Evolutionary conservation across 2,329 filamentous ascomycete genomes (phyloP), one percentile per base, ranked within the genome.

Genomic region (Pseudogymnoascus sp.): DNA sequence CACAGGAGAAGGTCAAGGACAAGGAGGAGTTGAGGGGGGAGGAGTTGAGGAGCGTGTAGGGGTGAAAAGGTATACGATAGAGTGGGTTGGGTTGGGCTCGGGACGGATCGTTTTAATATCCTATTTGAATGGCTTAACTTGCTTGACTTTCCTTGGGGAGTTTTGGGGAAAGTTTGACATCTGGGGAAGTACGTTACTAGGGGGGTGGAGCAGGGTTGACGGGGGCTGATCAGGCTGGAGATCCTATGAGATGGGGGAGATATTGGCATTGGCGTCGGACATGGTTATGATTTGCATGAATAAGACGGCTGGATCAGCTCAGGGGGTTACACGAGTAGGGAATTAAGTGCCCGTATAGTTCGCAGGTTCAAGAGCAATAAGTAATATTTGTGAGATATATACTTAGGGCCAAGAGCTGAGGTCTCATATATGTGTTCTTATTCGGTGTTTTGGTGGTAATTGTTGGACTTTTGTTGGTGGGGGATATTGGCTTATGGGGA

Each of bases 341-440:
- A 23, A 47, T 47, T 19, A 47, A 47, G 11, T 40, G 5, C 36
- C n/a, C 17, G 40, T 42, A 21, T 21, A 21, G 42, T 44, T 44
- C 40, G 4, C 19, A 11, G 11, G 19, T 21, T 28, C 19, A 44
- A 21, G 17, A 44, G 19, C 19, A 13, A 19, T 42, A 21, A 21
- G 19, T 11, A 13, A 50, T 28, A 50, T 6, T 50, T 53, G 44
- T 31, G 44, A 31, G 23, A 53, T 53, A 53, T 31, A 53, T 53
- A 53, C 44, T 26, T 26, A 19, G 44, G 44, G 44, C 23, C 44
- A 53, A 31, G 44, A 31, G 44, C 44, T 53, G 44, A 53, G 44
- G 44, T 53, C 44, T 31, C 44, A 53, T 28, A 42, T 42, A 53
- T 53, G 44, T 53, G 44, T 53, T 53, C 44, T 53, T 31, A 53